Percentiles rank a stretch among this genome's conserved stretches.
These are phyloP conservation scores for Podospora anserina DNA, from an alignment of 495 filamentous ascomycete species.

Conservation along the genomic window DNA sequence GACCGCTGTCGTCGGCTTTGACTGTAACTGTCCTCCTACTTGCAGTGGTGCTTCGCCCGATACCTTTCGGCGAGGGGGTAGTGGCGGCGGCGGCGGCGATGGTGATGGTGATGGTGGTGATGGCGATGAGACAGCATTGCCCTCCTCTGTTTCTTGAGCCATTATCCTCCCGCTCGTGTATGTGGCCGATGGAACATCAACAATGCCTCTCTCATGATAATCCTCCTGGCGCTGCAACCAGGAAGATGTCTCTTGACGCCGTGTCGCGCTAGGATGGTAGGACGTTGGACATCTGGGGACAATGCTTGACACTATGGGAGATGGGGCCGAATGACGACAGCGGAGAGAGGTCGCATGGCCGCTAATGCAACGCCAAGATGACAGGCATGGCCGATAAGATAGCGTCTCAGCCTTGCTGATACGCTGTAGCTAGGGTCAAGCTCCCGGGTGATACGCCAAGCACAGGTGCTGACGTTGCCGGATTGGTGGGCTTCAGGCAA, in stretches of 20 bases:
- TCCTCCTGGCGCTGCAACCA: neutral
- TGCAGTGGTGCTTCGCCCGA: conserved; percentile 32
- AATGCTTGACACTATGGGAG: neutral
- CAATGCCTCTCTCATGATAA: conserved; percentile 7
- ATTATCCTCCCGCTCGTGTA: conserved; percentile 16
- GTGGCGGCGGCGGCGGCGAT: conserved; percentile 41
- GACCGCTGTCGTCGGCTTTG: conserved; percentile 77
- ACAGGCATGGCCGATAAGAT: conserved; percentile 15
- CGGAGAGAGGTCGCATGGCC: neutral
- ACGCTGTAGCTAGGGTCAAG: conserved; percentile 8
- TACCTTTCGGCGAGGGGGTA: conserved; percentile 58
- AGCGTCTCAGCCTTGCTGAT: conserved; percentile 17
- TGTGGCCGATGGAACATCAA: too few relatives aligned
- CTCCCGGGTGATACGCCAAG: conserved; percentile 14
- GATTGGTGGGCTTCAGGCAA: neutral
- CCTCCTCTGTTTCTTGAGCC: conserved; percentile 25
- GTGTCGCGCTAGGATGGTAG: neutral
- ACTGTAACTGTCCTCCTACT: conserved; percentile 48
- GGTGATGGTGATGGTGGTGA: conserved; percentile 7
- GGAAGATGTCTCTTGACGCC: neutral
- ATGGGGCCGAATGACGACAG: conserved; percentile 12
- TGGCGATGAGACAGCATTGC: neutral
- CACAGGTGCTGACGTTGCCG: neutral
- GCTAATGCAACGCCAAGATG: conserved; percentile 4
- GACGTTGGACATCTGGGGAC: neutral